Conservation (phyloP, 139 green algal genomes). For the Volvox reticuliferus region DNA sequence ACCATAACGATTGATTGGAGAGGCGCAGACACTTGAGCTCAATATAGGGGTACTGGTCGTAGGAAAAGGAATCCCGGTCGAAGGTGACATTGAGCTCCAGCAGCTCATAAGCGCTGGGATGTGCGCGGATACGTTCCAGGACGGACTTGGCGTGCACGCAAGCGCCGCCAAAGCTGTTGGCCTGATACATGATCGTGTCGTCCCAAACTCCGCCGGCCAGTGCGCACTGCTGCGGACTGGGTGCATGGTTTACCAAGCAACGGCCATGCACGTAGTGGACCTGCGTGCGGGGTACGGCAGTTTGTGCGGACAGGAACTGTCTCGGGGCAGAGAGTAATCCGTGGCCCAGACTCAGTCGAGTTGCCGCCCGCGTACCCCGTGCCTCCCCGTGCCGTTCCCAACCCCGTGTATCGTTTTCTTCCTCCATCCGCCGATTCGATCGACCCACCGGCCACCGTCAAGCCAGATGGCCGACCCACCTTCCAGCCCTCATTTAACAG, state of each 20-base stretch:
- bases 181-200: slow-evolving; percentile 52
- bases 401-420: no score
- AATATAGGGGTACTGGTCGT: background rate
- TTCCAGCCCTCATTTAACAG: slow-evolving; percentile 58
- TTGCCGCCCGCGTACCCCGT: no score
- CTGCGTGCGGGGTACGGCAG: slow-evolving; percentile 11
- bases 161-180: slow-evolving; percentile 20
- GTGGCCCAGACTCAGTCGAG: no score
- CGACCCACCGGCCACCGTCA: no score
- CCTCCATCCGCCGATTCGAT: no score
- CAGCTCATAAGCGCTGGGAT: slow-evolving; percentile 38
- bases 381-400: no score
- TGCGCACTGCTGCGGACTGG: slow-evolving; percentile 78
- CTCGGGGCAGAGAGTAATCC: no score
- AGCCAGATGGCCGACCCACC: slow-evolving; percentile 15
- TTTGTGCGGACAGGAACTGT: no score
- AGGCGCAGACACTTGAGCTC: slow-evolving; percentile 43
- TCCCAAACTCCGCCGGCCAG: slow-evolving; percentile 76
- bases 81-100: slow-evolving; percentile 49
- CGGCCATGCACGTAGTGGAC: slow-evolving; percentile 60
- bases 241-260: slow-evolving; percentile 81
- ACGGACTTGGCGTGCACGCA: slow-evolving; percentile 26
- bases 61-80: slow-evolving; percentile 29
- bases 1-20: slow-evolving; percentile 8
- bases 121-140: background rate